These are phyloP conservation scores for Cladosporium sp. DNA, from an alignment of 2,329 filamentous ascomycete genomes.

Conservation along the genomic window DNA sequence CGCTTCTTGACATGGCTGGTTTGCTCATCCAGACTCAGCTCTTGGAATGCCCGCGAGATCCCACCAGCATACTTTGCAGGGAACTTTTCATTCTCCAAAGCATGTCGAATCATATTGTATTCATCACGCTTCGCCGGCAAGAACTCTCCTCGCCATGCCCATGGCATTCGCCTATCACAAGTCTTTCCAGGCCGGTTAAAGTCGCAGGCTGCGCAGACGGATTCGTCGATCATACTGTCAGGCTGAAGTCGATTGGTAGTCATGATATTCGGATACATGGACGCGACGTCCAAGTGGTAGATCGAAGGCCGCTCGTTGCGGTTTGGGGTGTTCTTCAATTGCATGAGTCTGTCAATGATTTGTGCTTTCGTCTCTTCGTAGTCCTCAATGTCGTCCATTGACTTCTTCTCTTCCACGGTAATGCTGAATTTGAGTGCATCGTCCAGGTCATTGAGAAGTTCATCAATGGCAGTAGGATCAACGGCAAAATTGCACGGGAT, in stretches of 20 bases:
- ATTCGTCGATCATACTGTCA: slow-evolving; percentile 98
- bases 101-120: slow-evolving; percentile 97
- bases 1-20: slow-evolving; percentile 77
- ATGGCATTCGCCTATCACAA: slow-evolving; percentile 89
- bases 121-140: slow-evolving; percentile 93
- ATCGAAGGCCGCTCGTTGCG: slow-evolving; percentile 83
- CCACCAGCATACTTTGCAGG: slow-evolving; percentile 72
- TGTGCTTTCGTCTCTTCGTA: slow-evolving; percentile 68
- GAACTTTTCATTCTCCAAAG: slow-evolving; percentile 87
- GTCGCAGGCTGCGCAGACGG: slow-evolving; percentile 94
- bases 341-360: slow-evolving; percentile 66
- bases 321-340: slow-evolving; percentile 78
- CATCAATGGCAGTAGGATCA: slow-evolving; percentile 84
- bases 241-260: slow-evolving; percentile 96
- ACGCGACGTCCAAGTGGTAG: slow-evolving; percentile 97
- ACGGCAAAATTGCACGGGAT: slow-evolving; percentile 92
- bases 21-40: slow-evolving; percentile 79
- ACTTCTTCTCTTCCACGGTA: slow-evolving; percentile 50
- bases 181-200: slow-evolving; percentile 98
- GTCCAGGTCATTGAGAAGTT: slow-evolving; percentile 81
- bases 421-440: slow-evolving; percentile 80
- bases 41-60: slow-evolving; percentile 70
- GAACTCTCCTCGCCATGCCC: slow-evolving; percentile 98
- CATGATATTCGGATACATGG: slow-evolving; percentile 99
- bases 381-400: slow-evolving; percentile 47